A percentile compares a stretch with the other conserved stretches of the same genome.
These are phyloP conservation scores for Euryodendron excelsum DNA, from an alignment of 148 eudicot species.

Conservation along the genomic window DNA sequence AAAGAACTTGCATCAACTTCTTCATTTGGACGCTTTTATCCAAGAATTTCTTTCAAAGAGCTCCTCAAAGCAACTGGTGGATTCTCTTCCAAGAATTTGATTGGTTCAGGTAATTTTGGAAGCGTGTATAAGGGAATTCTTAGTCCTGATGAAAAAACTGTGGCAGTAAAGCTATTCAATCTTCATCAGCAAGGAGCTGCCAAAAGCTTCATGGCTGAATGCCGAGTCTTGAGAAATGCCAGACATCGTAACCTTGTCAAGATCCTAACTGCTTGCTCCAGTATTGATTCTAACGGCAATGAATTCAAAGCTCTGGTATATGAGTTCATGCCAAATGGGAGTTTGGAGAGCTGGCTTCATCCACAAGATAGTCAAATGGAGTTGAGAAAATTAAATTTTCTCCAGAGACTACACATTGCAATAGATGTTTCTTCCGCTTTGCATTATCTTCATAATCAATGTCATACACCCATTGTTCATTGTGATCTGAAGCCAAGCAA, in stretches of 20 bases:
- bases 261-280: neutral
- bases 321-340: neutral
- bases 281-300: neutral
- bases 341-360: neutral
- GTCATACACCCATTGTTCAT: neutral
- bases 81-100: neutral
- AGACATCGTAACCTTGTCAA: neutral
- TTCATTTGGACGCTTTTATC: neutral
- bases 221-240: neutral
- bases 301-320: neutral
- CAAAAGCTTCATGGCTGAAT: neutral
- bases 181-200: neutral
- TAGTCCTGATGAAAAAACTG: neutral
- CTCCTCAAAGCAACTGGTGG: neutral
- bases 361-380: neutral
- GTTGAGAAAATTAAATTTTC: neutral
- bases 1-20: neutral
- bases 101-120: neutral
- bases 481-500: slow-evolving; percentile 10
- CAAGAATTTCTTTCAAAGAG: neutral
- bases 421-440: neutral
- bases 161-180: neutral
- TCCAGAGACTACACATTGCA: neutral
- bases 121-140: neutral
- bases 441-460: slow-evolving; percentile 6